Conservation (phyloP, 352 stramenopile genomes). For the Phytophthora tentaculata region DNA sequence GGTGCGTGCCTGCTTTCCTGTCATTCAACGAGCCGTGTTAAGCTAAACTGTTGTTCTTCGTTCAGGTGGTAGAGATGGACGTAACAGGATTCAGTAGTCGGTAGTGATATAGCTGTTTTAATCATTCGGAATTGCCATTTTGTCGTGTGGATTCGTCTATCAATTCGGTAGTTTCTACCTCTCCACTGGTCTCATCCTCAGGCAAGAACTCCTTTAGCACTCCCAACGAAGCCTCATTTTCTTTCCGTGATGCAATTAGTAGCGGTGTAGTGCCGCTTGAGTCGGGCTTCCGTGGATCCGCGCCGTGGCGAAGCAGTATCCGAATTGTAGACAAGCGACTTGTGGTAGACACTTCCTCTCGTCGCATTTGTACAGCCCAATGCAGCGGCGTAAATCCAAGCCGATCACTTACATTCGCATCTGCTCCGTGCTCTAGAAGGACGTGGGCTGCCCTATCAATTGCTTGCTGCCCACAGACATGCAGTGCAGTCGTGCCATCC, state of each 20-base stretch:
- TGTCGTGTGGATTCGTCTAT: constrained; percentile 25
- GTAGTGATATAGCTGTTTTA: constrained; percentile 33
- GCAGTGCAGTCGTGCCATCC: constrained; percentile 75
- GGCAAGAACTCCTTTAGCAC: constrained; percentile 65
- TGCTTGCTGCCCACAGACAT: constrained; percentile 83
- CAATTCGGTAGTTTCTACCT: constrained; percentile 26
- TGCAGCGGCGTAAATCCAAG: constrained; percentile 81
- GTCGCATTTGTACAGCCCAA: constrained; percentile 83
- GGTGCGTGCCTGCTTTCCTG: constrained; percentile 47
- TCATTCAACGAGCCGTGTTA: no score
- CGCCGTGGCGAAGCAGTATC: constrained; percentile 66
- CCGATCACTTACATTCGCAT: constrained; percentile 63
- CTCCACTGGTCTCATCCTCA: constrained; percentile 23
- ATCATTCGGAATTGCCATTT: constrained; percentile 30
- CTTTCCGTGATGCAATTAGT: constrained; percentile 70
- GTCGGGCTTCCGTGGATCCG: constrained; percentile 50
- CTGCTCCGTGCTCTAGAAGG: constrained; percentile 68
- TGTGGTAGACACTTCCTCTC: constrained; percentile 67
- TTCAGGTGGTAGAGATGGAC: constrained; percentile 77
- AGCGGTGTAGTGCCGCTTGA: constrained; percentile 61
- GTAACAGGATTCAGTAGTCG: constrained; percentile 80
- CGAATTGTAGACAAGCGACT: constrained; percentile 80
- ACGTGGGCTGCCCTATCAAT: constrained; percentile 59
- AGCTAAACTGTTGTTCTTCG: no score
- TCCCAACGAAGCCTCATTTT: constrained; percentile 64